These are phyloP conservation scores for Aspergillus brasiliensis DNA, from an alignment of 2,329 filamentous ascomycete species.

Conservation along the genomic window DNA sequence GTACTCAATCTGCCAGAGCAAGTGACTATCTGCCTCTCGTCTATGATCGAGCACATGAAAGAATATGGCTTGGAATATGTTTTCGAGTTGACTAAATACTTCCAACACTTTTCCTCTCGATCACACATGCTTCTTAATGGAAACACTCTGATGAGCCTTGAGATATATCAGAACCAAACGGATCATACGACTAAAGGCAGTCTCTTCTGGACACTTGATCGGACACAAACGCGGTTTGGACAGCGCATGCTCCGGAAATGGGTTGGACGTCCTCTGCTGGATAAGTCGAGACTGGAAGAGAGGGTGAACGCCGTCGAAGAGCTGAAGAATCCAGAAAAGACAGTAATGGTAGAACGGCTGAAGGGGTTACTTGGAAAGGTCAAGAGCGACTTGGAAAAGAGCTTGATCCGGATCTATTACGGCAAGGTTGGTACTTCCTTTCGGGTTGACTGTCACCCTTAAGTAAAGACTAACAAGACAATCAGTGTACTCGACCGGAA, in stretches of 20 bases:
- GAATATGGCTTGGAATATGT: constrained; percentile 95
- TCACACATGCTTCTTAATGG: constrained; percentile 96
- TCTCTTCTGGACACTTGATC: constrained; percentile 92
- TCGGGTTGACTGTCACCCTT: background rate
- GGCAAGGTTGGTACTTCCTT: constrained; percentile 61
- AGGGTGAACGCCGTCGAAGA: constrained; percentile 85
- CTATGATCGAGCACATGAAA: constrained; percentile 90
- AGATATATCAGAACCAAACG: constrained; percentile 94
- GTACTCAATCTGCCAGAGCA: constrained; percentile 81
- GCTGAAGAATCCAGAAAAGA: constrained; percentile 69
- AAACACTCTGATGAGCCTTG: constrained; percentile 88
- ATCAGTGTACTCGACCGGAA: constrained; percentile 77
- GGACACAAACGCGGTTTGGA: constrained; percentile 86
- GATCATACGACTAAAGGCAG: constrained; percentile 84
- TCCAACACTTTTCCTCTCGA: constrained; percentile 89
- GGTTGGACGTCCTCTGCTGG: constrained; percentile 87
- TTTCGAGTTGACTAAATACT: constrained; percentile 95
- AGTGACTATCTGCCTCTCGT: constrained; percentile 88
- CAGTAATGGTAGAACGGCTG: constrained; percentile 70
- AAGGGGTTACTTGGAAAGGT: constrained; percentile 70
- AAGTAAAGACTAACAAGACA: constrained; percentile 20
- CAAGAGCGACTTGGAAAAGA: constrained; percentile 85
- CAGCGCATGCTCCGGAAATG: constrained; percentile 87
- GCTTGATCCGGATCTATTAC: constrained; percentile 93
- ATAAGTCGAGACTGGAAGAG: constrained; percentile 72